Evolutionary conservation across 345 rosid species (phyloP).

Genomic region (Raphanus sativus): DNA sequence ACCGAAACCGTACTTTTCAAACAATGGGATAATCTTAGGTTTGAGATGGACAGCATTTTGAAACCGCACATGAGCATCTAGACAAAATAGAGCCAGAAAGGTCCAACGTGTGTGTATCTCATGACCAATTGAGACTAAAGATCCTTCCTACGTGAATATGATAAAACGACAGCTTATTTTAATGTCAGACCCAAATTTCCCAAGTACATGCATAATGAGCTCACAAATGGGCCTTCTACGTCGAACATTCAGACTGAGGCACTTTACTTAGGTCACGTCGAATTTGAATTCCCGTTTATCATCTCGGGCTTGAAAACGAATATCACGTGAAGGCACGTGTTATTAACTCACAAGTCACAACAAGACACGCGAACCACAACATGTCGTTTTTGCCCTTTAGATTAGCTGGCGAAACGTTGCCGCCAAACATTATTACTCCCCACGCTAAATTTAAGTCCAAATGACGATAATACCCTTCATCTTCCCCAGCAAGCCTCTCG

Average conservation of each 20-base stretch:
- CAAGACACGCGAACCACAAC: slow-evolving; percentile 4
- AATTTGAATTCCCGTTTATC: neutral
- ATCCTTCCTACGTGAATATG: too few species aligned
- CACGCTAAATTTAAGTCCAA: neutral
- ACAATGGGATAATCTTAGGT: neutral
- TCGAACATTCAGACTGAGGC: neutral
- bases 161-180: too few species aligned
- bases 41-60: neutral
- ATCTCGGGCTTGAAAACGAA: neutral
- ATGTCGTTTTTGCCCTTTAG: neutral
- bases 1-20: neutral
- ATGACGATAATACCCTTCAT: slow-evolving; percentile 30
- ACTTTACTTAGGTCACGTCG: neutral
- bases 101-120: too few species aligned
- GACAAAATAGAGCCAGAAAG: neutral
- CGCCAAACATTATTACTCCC: slow-evolving; percentile 17
- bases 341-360: neutral
- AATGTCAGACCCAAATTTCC: neutral
- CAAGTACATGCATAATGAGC: neutral
- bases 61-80: neutral
- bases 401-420: slow-evolving; percentile 2
- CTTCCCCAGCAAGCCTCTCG: slow-evolving; percentile 41
- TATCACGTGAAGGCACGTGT: slow-evolving; percentile 3
- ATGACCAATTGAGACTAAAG: too few species aligned
- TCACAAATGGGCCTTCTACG: slow-evolving; percentile 4